phyloP scores from a whole-genome alignment of 371 early-diverging fungal species.

The Enterospora canceri region DNA sequence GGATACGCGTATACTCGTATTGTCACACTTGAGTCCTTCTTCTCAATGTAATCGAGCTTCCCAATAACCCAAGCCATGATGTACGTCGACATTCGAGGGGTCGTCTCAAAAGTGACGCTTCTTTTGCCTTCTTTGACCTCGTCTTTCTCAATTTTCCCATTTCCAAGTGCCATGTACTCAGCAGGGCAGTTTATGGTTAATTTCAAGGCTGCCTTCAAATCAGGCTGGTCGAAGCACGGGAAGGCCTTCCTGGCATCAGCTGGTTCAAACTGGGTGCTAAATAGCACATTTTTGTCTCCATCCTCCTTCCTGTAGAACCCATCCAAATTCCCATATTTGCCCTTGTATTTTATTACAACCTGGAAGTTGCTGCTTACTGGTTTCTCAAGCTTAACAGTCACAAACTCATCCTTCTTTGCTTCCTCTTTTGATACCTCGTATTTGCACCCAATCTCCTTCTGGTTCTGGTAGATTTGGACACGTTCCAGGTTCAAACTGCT shows the following conservation, averaged over 20 bases:
- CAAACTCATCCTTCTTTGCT: conserved; percentile 6
- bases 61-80: conserved; percentile 74
- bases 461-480: neutral
- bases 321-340: conserved; percentile 29
- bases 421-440: neutral
- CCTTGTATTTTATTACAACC: conserved; percentile 18
- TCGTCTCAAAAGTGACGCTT: conserved; percentile 60
- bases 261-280: conserved; percentile 74
- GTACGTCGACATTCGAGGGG: conserved; percentile 78
- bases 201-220: conserved; percentile 73
- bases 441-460: neutral
- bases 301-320: conserved; percentile 50
- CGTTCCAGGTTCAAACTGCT: neutral
- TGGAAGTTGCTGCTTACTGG: neutral
- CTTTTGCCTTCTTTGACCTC: conserved; percentile 50
- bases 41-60: conserved; percentile 72
- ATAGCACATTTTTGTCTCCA: conserved; percentile 14
- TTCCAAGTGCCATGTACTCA: conserved; percentile 64
- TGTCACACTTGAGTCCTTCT: conserved; percentile 59
- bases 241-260: conserved; percentile 71
- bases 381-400: neutral
- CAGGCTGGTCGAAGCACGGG: conserved; percentile 79
- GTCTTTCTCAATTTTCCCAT: conserved; percentile 62
- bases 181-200: conserved; percentile 64
- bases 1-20: conserved; percentile 66